Evolutionary conservation across 345 rosid species (phyloP).

Genomic region (Anastatica hierochuntica): DNA sequence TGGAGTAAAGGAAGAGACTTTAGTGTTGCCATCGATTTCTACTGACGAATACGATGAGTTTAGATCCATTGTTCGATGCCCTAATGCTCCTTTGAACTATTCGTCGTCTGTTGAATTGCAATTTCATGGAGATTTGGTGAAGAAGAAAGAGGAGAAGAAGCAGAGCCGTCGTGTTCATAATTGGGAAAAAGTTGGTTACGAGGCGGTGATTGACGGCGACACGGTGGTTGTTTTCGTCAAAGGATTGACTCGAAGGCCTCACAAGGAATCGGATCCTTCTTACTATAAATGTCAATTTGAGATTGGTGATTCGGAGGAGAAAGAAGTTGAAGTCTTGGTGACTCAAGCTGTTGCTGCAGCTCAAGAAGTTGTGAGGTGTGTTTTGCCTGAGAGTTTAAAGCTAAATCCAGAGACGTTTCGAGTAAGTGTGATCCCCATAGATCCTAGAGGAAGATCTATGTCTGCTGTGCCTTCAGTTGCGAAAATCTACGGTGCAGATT

Average conservation of each 20-base stretch:
- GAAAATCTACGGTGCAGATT: conserved; percentile 57
- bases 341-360: conserved; percentile 69
- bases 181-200: conserved; percentile 73
- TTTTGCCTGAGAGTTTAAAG: conserved; percentile 48
- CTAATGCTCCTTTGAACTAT: conserved; percentile 48
- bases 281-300: conserved; percentile 65
- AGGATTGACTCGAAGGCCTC: conserved; percentile 85
- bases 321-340: conserved; percentile 32
- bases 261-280: conserved; percentile 51
- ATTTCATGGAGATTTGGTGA: conserved; percentile 32
- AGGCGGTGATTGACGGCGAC: conserved; percentile 54
- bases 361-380: conserved; percentile 88
- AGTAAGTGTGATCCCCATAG: conserved; percentile 10
- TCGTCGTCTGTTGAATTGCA: conserved; percentile 50
- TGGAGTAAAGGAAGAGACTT: conserved; percentile 18
- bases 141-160: conserved; percentile 9
- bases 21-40: conserved; percentile 35
- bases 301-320: conserved; percentile 31
- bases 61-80: conserved; percentile 64
- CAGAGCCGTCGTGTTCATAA: conserved; percentile 29
- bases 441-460: conserved; percentile 19
- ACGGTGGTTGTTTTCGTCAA: conserved; percentile 71
- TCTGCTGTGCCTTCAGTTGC: conserved; percentile 27
- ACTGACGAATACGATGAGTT: conserved; percentile 42
- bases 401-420: conserved; percentile 40